Base-by-base conservation (phyloP, 73 alveolate species). In the Halteria grandinella region DNA sequence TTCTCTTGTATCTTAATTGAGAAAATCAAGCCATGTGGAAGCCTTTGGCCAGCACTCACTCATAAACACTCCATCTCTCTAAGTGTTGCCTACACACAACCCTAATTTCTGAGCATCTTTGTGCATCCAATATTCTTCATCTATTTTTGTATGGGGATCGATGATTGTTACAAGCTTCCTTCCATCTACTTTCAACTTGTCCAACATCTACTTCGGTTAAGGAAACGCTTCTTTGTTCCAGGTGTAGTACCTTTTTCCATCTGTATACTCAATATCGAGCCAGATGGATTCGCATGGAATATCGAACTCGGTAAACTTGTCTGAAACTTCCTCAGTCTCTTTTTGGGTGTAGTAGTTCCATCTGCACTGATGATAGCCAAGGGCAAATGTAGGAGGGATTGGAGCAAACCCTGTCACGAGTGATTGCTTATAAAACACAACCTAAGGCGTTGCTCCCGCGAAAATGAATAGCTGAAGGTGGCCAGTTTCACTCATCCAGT, bases 11-110 rank as follows among this genome's bases (percentile, higher is more conserved):
- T 77, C 86, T 17, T 45, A 82, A 64, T 88, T 83, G 59, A 71
- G 53, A 54, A 72, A 91, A 69, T 93, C 98, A 11, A 88, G 60
- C 93, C 92, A 93, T 44, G 70, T 63, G 28, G 96, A 91, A 6
- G 45, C 8, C 4, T 94, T 89, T n/a, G 98, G 94, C 98, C 98
- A 93, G 73, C 98, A 93, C 31, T 54, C n/a, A 6, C 95, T 96
- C 36, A 43, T 86, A 74, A 33, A 86, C 55, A 15, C 53, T 79
- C 45, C 43, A 76, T 44, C 75, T 70, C 37, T 71, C 52, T 76
- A 27, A 54, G 55, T 34, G 54, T 60, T 69, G 49, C 0, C 47
- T 69, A 49, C 47, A 48, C 37, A 39, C 12, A 70, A 55, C 69
- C 41, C 54, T 52, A 62, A 85, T 76, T 48, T 39, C 50, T 41